These are phyloP conservation scores for Populus tomentosa DNA, from an alignment of 441 rosid species.

Conservation along the genomic window DNA sequence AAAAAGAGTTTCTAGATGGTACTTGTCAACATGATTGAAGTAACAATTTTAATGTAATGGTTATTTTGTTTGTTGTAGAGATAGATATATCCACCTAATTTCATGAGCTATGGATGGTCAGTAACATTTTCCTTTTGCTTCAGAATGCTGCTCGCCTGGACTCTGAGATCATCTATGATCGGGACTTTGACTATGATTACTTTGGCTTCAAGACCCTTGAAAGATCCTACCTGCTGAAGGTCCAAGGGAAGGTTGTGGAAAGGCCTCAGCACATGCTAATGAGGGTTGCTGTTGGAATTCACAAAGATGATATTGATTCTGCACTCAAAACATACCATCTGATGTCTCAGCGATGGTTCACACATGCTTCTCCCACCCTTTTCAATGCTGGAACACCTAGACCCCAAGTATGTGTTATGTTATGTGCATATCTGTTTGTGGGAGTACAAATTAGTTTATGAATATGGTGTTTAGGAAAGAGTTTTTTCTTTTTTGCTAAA, in stretches of 20 bases:
- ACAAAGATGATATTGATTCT: constrained; percentile 76
- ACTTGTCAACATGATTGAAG: neutral
- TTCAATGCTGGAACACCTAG: constrained; percentile 92
- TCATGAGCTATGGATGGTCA: neutral
- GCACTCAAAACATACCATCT: constrained; percentile 72
- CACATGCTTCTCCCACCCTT: constrained; percentile 94
- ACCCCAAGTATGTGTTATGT: constrained; percentile 54
- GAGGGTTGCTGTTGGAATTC: constrained; percentile 95
- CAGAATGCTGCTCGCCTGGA: constrained; percentile 81
- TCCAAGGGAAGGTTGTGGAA: constrained; percentile 78
- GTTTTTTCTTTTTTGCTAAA: neutral
- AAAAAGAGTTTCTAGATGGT: neutral
- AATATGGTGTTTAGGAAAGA: neutral
- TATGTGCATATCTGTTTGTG: neutral
- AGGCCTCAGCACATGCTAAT: constrained; percentile 96
- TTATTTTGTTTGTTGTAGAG: neutral
- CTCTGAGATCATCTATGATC: constrained; percentile 87
- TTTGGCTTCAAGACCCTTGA: constrained; percentile 93
- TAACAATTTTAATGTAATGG: neutral
- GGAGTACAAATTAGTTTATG: neutral
- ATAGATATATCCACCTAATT: neutral
- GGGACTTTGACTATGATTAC: constrained; percentile 90
- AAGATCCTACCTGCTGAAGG: constrained; percentile 80
- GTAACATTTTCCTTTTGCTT: constrained; percentile 2
- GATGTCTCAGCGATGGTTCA: constrained; percentile 96